Base-by-base conservation (phyloP, 2,329 filamentous ascomycete species). In the Periconia digitata region DNA sequence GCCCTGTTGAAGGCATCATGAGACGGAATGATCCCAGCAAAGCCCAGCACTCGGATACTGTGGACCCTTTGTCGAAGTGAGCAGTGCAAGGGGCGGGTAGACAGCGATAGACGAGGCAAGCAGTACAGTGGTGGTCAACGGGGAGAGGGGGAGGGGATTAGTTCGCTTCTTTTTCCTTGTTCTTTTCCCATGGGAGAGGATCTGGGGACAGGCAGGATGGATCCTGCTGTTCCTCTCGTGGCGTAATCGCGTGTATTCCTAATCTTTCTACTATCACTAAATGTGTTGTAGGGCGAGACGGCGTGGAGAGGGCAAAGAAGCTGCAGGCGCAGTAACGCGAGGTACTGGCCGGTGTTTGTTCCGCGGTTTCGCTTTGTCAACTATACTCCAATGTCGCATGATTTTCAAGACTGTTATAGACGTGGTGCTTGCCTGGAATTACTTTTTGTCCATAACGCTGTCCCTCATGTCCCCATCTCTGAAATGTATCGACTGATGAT, bases 1-100 rank as follows among this genome's bases (percentile, higher is more conserved):
- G 94, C 2, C 92, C 92, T 1, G 92, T 97, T 22, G 91, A 96
- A 73, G 86, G 90, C 52, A 95, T 97, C 69, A 90, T 99, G 89
- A 82, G 94, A 72, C 83, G 94, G 65, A 90, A 82, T 52, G 80
- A 82, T 58, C 79, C 79, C 37, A 76, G 73, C 64, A 77, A 77
- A 58, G 55, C 49, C n/a, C 57, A 60, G 16, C 65, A 65, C 15
- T 50, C 50, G 8, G 63, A 87, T 67, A 81, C 85, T 59, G 78
- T 87, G 68, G 86, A 89, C 66, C 86, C 86, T 20, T 74, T 89
- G 29, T 64, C 66, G 22, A 65, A 54, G 40, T 44, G 51, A 32
- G 52, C 55, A 58, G 68, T 53, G 55, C 8, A 24, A 17, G 16
- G 16, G 15, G 16, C 22, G 20, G 12, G 21, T 15, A 21, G 17